These are phyloP conservation scores for Oxyria digyna DNA, from an alignment of 148 eudicot species.

Conservation along the genomic window DNA sequence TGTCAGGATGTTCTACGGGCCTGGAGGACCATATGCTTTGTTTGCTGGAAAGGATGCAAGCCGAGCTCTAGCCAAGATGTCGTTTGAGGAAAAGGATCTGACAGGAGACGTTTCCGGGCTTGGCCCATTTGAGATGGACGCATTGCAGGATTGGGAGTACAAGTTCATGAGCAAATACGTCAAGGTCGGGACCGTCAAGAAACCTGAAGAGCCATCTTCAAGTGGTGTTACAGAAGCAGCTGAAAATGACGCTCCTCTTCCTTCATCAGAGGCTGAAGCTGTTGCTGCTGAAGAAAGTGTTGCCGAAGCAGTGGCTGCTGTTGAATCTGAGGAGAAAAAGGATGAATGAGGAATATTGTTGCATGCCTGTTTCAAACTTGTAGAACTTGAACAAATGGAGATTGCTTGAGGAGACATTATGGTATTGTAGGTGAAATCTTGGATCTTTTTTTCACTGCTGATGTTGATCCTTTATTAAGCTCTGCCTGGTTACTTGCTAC, in stretches of 20 bases:
- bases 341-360: background rate
- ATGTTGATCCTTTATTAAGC: background rate
- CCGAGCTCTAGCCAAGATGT: constrained; percentile 96
- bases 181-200: constrained; percentile 77
- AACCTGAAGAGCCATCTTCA: constrained; percentile 4
- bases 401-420: background rate
- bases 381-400: background rate
- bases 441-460: background rate
- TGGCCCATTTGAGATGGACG: constrained; percentile 84
- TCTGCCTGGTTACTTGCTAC: background rate
- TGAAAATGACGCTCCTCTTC: background rate
- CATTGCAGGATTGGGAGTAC: constrained; percentile 95
- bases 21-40: constrained; percentile 91
- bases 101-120: constrained; percentile 77
- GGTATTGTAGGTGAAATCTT: background rate
- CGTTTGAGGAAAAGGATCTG: constrained; percentile 83
- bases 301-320: background rate
- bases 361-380: background rate
- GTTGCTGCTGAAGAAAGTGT: background rate
- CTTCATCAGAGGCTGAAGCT: constrained; percentile 3
- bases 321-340: constrained; percentile 5
- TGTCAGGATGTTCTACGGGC: constrained; percentile 91
- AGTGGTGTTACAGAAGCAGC: background rate
- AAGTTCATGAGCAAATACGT: constrained; percentile 96
- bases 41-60: constrained; percentile 98